phyloP scores from a whole-genome alignment of 768 basidiomycete genomes.

The Lentinula boryana region DNA sequence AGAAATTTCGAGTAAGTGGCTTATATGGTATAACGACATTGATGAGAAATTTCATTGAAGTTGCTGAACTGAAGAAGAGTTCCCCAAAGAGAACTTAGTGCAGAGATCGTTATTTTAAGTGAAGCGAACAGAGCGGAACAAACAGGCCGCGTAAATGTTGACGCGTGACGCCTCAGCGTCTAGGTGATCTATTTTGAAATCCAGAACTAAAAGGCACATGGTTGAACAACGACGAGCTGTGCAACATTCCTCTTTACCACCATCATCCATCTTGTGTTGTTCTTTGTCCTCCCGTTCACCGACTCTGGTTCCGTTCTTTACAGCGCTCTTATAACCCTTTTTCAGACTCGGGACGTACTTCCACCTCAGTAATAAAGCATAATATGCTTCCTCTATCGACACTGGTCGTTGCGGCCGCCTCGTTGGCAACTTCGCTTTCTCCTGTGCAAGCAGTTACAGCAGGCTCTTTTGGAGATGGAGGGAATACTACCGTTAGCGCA shows the following conservation, averaged over 20 bases:
- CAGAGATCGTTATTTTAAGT: no score
- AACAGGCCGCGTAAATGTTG: not conserved
- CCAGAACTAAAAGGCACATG: not conserved
- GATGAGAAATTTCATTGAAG: no score
- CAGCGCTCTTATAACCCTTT: not conserved
- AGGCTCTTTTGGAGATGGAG: slow-evolving; percentile 42
- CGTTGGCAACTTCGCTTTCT: slow-evolving; percentile 29
- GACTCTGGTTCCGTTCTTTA: not conserved
- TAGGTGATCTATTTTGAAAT: not conserved
- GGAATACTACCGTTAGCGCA: slow-evolving; percentile 40
- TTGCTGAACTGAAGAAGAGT: no score
- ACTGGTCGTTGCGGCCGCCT: slow-evolving; percentile 10
- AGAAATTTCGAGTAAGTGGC: no score
- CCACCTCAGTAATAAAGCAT: not conserved
- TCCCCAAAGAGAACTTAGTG: no score
- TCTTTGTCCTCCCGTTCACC: not conserved
- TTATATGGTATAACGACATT: no score
- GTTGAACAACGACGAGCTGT: not conserved
- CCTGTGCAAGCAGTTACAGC: slow-evolving; percentile 28
- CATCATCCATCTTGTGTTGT: not conserved
- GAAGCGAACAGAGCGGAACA: not conserved
- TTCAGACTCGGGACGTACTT: not conserved
- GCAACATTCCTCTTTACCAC: not conserved
- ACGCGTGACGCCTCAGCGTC: not conserved
- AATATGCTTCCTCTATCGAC: slow-evolving; percentile 1